Percentiles rank a stretch among this genome's conserved stretches.
phyloP scores from a whole-genome alignment of 2,329 filamentous ascomycete species.

The Leptographium wingfieldii region DNA sequence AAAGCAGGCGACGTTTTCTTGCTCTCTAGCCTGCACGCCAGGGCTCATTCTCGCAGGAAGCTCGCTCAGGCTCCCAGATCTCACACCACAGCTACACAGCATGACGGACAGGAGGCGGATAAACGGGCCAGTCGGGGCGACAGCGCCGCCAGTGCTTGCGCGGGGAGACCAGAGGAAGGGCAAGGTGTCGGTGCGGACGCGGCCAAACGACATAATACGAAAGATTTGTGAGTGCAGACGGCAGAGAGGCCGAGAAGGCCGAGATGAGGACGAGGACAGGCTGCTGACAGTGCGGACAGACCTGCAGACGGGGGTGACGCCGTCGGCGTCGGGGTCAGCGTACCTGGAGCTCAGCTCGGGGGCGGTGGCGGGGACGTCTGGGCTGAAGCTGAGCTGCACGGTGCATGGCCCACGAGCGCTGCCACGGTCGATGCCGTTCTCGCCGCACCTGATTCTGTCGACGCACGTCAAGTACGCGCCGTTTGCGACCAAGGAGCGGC shows the following conservation, averaged over 20 bases:
- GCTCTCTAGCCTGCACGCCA: too few species aligned
- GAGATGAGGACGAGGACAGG: not conserved
- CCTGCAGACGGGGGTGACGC: constrained; percentile 62
- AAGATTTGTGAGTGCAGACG: constrained; percentile 61
- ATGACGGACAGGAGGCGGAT: constrained; percentile 83
- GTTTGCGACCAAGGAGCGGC: constrained; percentile 71
- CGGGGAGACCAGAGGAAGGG: constrained; percentile 23
- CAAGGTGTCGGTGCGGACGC: constrained; percentile 34
- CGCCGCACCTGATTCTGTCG: constrained; percentile 78
- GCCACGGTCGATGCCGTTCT: constrained; percentile 81
- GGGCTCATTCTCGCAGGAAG: too few species aligned
- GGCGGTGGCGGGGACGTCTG: constrained; percentile 27
- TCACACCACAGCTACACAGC: not conserved
- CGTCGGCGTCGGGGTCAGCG: constrained; percentile 85
- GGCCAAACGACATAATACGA: constrained; percentile 59
- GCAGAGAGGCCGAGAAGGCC: not conserved
- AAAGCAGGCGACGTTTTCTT: too few species aligned
- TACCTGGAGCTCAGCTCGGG: constrained; percentile 58
- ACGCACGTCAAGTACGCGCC: constrained; percentile 95
- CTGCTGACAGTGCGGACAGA: not conserved
- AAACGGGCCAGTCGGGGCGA: constrained; percentile 74
- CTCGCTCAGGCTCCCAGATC: not conserved
- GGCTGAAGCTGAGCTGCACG: constrained; percentile 83
- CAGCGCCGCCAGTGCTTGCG: constrained; percentile 54
- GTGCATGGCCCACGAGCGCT: constrained; percentile 89